These are phyloP conservation scores for Nakazawaea wyomingensis DNA, from an alignment of 805 yeast species.

Conservation along the genomic window DNA sequence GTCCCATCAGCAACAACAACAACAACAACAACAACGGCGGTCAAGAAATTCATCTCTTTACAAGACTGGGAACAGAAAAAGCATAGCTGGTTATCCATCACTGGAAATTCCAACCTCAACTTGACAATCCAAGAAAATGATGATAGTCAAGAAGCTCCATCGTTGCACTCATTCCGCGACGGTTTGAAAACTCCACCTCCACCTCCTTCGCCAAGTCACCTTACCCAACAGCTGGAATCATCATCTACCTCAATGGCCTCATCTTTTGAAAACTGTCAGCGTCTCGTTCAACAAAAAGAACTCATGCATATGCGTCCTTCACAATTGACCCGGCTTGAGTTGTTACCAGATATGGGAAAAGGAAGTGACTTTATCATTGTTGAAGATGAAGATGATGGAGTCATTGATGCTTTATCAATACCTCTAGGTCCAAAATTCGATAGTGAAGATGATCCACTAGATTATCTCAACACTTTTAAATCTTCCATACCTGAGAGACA, in stretches of 20 bases:
- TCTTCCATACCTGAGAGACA: not conserved
- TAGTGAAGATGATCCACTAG: not conserved
- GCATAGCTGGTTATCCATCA: not conserved
- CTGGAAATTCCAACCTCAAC: not conserved
- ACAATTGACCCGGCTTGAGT: no score
- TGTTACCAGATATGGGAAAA: no score
- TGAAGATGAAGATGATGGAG: no score
- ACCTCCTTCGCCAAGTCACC: no score
- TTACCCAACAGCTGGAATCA: no score
- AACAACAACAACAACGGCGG: not conserved
- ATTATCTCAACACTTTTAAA: not conserved
- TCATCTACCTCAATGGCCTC: no score
- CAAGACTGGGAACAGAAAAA: conserved; percentile 12
- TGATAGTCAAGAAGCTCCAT: conserved; percentile 2
- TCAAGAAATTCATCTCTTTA: conserved; percentile 5
- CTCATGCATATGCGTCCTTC: no score
- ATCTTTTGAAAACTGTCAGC: no score
- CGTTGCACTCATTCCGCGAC: conserved; percentile 8
- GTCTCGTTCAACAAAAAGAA: no score
- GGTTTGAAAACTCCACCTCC: conserved; percentile 4
- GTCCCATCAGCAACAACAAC: not conserved
- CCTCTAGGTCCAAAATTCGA: no score
- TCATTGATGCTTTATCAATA: no score
- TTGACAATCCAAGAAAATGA: not conserved
- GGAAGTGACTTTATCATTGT: no score